Conservation (phyloP, 1,139 yeast species). For the Pichiaceae sp. region DNA sequence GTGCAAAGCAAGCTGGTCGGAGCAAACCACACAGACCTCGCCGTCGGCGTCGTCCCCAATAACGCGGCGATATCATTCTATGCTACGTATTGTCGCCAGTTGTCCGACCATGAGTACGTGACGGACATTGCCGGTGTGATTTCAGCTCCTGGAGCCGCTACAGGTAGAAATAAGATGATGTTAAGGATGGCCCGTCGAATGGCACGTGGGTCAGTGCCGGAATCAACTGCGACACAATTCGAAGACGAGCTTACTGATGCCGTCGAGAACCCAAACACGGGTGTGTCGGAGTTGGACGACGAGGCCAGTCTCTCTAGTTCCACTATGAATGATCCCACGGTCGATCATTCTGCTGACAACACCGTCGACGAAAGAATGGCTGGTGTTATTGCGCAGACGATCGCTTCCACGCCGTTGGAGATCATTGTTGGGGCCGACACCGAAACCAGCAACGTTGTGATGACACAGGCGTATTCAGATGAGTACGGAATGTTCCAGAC, state of each 20-base stretch:
- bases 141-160: constrained; percentile 60
- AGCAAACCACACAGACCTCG: constrained; percentile 10
- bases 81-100: constrained; percentile 16
- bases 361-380: constrained; percentile 46
- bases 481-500: constrained; percentile 49
- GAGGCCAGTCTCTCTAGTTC: constrained; percentile 1
- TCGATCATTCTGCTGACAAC: constrained; percentile 9
- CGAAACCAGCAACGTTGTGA: constrained; percentile 21
- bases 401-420: constrained; percentile 44
- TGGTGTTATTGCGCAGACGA: constrained; percentile 50
- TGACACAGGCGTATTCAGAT: constrained; percentile 38
- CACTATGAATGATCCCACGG: neutral
- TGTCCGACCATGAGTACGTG: constrained; percentile 22
- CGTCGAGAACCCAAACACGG: constrained; percentile 13
- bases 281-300: constrained; percentile 7
- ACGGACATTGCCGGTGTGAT: constrained; percentile 73
- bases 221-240: constrained; percentile 26
- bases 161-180: constrained; percentile 62
- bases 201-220: constrained; percentile 32
- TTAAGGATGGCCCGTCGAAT: constrained; percentile 65
- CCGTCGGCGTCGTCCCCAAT: constrained; percentile 15
- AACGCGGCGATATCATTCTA: constrained; percentile 19
- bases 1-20: constrained; percentile 8
- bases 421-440: constrained; percentile 41
- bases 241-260: constrained; percentile 25